Conservation (phyloP, 768 basidiomycete genomes). For the Phylloporus sp. region DNA sequence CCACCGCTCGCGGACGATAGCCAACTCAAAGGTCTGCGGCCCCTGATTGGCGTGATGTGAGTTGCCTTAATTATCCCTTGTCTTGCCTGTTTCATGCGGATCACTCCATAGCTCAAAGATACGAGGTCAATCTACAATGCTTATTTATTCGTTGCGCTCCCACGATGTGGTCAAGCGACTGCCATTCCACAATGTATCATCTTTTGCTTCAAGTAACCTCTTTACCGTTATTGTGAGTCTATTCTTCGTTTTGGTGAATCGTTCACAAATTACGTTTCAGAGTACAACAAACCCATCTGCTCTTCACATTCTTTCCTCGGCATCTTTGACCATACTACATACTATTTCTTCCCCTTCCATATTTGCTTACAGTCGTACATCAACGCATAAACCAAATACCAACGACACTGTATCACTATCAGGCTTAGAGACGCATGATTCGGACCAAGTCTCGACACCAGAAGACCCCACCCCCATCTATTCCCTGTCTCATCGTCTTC, state of each 20-base stretch:
- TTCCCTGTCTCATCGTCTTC: conserved; percentile 55
- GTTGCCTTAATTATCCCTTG: conserved; percentile 13
- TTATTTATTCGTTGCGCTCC: conserved; percentile 43
- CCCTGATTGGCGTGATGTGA: conserved; percentile 34
- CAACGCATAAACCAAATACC: conserved; percentile 31
- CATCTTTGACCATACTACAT: conserved; percentile 47
- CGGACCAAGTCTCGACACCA: conserved; percentile 10
- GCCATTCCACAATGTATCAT: conserved; percentile 37
- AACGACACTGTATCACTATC: conserved; percentile 38
- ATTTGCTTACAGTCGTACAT: conserved; percentile 39
- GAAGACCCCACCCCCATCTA: conserved; percentile 46
- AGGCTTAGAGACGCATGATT: conserved; percentile 27
- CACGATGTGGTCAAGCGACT: conserved; percentile 50
- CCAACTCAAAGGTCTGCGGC: conserved; percentile 29
- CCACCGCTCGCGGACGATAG: conserved; percentile 27
- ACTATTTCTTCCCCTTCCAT: conserved; percentile 45
- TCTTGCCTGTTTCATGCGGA: conserved; percentile 1
- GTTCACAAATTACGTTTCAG: conserved; percentile 31
- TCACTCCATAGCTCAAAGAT: conserved; percentile 19
- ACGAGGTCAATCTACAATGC: conserved; percentile 25
- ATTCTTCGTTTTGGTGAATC: not conserved
- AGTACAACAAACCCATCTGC: conserved; percentile 51
- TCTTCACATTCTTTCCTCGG: conserved; percentile 53
- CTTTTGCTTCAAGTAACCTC: conserved; percentile 42
- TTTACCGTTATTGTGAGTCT: conserved; percentile 56